Evolutionary conservation across 2,329 filamentous ascomycete genomes (phyloP), one percentile per base, ranked within the genome.

Genomic region (Aspergillus neoniger): DNA sequence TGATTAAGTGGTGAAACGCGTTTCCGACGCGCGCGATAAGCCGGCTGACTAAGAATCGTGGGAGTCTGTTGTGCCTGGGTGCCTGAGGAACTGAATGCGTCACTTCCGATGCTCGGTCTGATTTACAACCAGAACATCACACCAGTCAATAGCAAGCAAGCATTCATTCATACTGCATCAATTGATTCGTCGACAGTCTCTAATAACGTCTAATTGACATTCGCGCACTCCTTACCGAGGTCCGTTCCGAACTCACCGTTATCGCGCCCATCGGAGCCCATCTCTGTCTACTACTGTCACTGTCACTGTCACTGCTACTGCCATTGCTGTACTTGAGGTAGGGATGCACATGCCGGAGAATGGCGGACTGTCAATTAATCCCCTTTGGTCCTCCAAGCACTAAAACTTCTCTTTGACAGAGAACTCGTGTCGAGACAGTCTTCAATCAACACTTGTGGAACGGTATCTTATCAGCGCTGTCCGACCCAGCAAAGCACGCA

Each of bases 401-500:
- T 44, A 23, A 15, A 9, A 4, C 19, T 23, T 15, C 41, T 23
- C 3, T 14, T 1, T 4, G 41, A 14, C 10, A 44, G 12, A 15
- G 19, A 14, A 44, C 14, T 9, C 41, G 41, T 21, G 41, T 44
- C 19, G 19, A 44, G 10, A 44, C 5, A 19, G 41, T 21, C 41
- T 19, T 2, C 9, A 23, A 14, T 21, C 10, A 6, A 12, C 12
- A 10, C 17, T 12, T 6, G 19, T 10, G 41, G 19, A 14, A 50
- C 47, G 4, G 47, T 15, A 25, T 10, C 25, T 50, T 30, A 25
- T 28, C 23, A 49, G 21, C 44, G 10, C 21, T n/a, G 21, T 23
- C 23, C 47, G 44, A 17, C 21, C 25, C 17, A 39, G 44, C 55
- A 19, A 51, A 57, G 55, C 48, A 50, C 44, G 55, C 47, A 51